These are phyloP conservation scores for Corchorus capsularis DNA, from an alignment of 345 rosid genomes.

Conservation along the genomic window DNA sequence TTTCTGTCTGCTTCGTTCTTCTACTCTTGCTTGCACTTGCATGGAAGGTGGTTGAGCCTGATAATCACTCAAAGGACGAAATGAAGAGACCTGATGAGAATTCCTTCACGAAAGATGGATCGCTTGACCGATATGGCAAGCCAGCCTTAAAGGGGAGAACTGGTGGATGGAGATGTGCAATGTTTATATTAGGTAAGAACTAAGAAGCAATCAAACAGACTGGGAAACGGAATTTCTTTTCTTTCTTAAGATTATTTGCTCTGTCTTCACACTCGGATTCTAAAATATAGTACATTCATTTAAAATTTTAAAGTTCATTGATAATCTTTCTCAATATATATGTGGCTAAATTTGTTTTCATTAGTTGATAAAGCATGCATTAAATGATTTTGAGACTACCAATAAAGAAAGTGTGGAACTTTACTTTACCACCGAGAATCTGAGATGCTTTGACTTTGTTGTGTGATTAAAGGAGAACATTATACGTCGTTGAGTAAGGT, in stretches of 20 bases:
- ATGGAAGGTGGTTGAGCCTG: not conserved
- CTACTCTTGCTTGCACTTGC: not conserved
- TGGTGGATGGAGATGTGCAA: slow-evolving; percentile 44
- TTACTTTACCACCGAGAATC: not conserved
- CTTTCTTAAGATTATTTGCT: no score
- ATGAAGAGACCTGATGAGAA: not conserved
- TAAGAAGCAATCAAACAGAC: slow-evolving; percentile 4
- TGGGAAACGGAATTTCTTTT: not conserved
- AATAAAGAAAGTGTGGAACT: not conserved
- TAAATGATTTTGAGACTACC: not conserved
- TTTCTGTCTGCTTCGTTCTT: not conserved
- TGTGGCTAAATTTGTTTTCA: not conserved
- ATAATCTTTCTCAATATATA: not conserved
- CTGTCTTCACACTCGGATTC: not conserved
- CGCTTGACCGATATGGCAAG: slow-evolving; percentile 26
- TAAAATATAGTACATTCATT: not conserved
- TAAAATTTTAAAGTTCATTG: not conserved
- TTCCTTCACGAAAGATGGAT: slow-evolving; percentile 31
- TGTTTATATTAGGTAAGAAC: slow-evolving; percentile 31
- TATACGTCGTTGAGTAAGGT: no score
- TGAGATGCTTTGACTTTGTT: no score
- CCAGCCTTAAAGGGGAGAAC: slow-evolving; percentile 29
- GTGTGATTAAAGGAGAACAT: not conserved
- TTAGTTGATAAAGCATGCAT: not conserved
- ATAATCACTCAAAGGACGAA: not conserved